phyloP scores from a whole-genome alignment of 768 basidiomycete genomes.

The Tephrocybe sp. region DNA sequence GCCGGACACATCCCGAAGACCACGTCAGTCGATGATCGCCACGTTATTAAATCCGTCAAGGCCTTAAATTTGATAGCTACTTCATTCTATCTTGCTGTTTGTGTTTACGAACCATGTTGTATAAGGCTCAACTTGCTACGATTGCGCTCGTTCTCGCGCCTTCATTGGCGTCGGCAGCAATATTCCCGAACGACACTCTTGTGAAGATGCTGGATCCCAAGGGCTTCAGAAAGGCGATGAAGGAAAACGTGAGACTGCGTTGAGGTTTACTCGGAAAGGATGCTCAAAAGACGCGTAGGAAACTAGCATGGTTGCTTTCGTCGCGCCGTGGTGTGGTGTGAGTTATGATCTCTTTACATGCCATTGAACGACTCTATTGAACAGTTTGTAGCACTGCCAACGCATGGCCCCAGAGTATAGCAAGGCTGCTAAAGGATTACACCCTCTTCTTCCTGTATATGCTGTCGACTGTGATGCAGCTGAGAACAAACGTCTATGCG shows the following conservation, averaged over 20 bases:
- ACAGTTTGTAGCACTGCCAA: constrained; percentile 74
- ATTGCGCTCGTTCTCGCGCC: constrained; percentile 38
- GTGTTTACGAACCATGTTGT: constrained; percentile 27
- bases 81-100: not conserved
- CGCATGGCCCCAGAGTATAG: constrained; percentile 81
- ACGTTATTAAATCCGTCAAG: not conserved
- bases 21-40: constrained; percentile 10
- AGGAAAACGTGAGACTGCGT: constrained; percentile 58
- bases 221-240: constrained; percentile 71
- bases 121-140: constrained; percentile 32
- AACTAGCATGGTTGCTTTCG: constrained; percentile 83
- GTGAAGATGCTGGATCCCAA: constrained; percentile 78
- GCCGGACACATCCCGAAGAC: constrained; percentile 5
- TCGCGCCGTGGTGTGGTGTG: constrained; percentile 94
- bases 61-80: not conserved
- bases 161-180: constrained; percentile 50
- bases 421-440: constrained; percentile 75
- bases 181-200: constrained; percentile 46
- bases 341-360: constrained; percentile 24
- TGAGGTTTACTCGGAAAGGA: not conserved
- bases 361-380: not conserved
- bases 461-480: constrained; percentile 92
- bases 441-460: constrained; percentile 84
- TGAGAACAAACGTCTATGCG: constrained; percentile 79
- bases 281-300: constrained; percentile 37